Base-by-base conservation (phyloP, 768 basidiomycete genomes). In the Phylloporus sp. region DNA sequence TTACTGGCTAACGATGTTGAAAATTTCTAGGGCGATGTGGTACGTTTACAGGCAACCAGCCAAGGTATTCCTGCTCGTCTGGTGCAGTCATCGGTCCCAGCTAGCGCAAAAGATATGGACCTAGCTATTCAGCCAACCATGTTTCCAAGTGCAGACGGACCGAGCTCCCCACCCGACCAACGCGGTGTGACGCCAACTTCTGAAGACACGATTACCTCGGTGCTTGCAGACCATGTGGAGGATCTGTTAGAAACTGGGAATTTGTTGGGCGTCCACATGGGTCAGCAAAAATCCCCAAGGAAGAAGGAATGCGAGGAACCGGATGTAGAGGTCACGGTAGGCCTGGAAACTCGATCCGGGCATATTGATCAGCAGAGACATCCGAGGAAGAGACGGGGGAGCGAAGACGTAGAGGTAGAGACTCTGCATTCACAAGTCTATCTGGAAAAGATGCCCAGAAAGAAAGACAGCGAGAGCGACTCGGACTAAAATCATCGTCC, bases 381-480 rank as follows among this genome's bases (percentile, higher is more conserved):
- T 14, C 43, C 43, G 9, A 45, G 32, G 27, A 49, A 40, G 38
- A 40, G 22, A 17, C 39, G 4, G 2, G 17, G 17, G 18, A 45
- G 14, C 21, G 27, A 48, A 24, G 22, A 14, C n/a, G 18, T 15
- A n/a, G 24, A 40, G 32, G 26, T 6, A 17, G 42, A 33, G 15
- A 8, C 23, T 13, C 22, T 2, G 9, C 38, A 9, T 15, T 13
- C n/a, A 10, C 6, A 11, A 9, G 15, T 11, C 11, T 18, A 17
- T 11, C 37, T 28, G 20, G 48, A 49, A 26, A 49, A 22, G 29
- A 11, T 49, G 13, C 48, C 48, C 6, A 39, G 48, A 24, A 45
- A 36, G 37, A 49, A 27, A 32, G 35, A 43, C 9, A 36, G 8
- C 6, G 9, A 7, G 26, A 9, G 27, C 6, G 6, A 18, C 20